Conservation (phyloP, 2,329 filamentous ascomycete species). For the Diaporthe ilicicola region DNA sequence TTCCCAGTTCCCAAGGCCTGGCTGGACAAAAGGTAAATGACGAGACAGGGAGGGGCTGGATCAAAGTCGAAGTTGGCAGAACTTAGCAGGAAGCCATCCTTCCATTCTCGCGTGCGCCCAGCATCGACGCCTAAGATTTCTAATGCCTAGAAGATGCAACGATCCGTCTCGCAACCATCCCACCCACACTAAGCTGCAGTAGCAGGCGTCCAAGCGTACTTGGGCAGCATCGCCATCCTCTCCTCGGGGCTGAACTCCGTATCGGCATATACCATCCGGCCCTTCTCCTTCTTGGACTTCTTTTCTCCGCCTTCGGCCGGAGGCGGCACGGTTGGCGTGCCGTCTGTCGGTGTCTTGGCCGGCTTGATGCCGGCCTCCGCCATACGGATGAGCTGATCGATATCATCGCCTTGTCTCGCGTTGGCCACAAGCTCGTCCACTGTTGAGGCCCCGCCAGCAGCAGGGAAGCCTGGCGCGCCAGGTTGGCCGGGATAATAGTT, state of each 20-base stretch:
- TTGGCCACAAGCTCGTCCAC: constrained; percentile 58
- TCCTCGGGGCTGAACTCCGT: constrained; percentile 85
- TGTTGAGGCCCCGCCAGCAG: constrained; percentile 48
- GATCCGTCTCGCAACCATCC: not conserved
- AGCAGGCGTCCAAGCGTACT: constrained; percentile 67
- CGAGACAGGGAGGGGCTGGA: not conserved
- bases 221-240: constrained; percentile 81
- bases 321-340: constrained; percentile 47
- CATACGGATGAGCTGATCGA: constrained; percentile 71
- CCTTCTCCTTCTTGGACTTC: constrained; percentile 69
- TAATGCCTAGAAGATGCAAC: not conserved
- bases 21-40: too few relatives aligned
- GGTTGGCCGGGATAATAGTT: constrained; percentile 39
- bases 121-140: not conserved
- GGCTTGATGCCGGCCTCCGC: constrained; percentile 69
- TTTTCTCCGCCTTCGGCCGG: constrained; percentile 61
- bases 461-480: constrained; percentile 40
- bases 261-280: constrained; percentile 83
- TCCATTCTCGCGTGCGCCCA: not conserved
- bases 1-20: too few relatives aligned
- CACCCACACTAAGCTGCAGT: not conserved
- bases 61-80: not conserved
- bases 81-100: not conserved
- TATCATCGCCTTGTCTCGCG: constrained; percentile 63
- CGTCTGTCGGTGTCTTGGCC: constrained; percentile 41